phyloP scores from a whole-genome alignment of 1,284 basidiomycete genomes.

The Austropuccinia psidii region DNA sequence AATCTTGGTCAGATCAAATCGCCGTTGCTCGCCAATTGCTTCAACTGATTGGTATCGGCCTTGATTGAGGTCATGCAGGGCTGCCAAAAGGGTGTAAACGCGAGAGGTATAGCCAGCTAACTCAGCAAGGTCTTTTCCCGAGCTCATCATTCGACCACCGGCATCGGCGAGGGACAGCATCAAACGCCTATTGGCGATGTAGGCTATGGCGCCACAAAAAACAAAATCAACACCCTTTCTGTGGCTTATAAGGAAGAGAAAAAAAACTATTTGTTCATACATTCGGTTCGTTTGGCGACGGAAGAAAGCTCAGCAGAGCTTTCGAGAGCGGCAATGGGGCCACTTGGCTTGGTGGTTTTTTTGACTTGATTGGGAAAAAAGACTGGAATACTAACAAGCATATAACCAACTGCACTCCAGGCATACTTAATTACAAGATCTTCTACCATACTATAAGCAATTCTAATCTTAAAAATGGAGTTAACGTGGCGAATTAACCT shows the following conservation, averaged over 20 bases:
- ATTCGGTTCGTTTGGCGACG: slow-evolving; percentile 37
- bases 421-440: slow-evolving; percentile 90
- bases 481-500: slow-evolving; percentile 80
- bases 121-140: slow-evolving; percentile 68
- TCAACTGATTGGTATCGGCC: slow-evolving; percentile 48
- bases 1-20: slow-evolving; percentile 51
- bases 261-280: background rate
- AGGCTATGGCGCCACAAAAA: slow-evolving; percentile 48
- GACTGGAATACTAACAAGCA: slow-evolving; percentile 77
- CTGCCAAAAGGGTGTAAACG: slow-evolving; percentile 77
- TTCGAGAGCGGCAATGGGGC: slow-evolving; percentile 18
- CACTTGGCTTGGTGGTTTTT: background rate
- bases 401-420: slow-evolving; percentile 84
- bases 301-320: slow-evolving; percentile 17
- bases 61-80: slow-evolving; percentile 63
- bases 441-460: slow-evolving; percentile 69
- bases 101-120: slow-evolving; percentile 85
- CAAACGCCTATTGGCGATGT: slow-evolving; percentile 88
- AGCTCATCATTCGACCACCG: slow-evolving; percentile 59
- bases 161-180: slow-evolving; percentile 89
- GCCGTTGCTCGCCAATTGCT: background rate
- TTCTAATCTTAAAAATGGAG: slow-evolving; percentile 72
- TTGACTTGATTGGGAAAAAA: slow-evolving; percentile 49
- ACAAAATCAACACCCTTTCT: background rate
- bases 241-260: background rate